Evolutionary conservation across 306 rosid species (phyloP), one percentile per base, ranked within the genome.

Genomic region (Potentilla sterilis): DNA sequence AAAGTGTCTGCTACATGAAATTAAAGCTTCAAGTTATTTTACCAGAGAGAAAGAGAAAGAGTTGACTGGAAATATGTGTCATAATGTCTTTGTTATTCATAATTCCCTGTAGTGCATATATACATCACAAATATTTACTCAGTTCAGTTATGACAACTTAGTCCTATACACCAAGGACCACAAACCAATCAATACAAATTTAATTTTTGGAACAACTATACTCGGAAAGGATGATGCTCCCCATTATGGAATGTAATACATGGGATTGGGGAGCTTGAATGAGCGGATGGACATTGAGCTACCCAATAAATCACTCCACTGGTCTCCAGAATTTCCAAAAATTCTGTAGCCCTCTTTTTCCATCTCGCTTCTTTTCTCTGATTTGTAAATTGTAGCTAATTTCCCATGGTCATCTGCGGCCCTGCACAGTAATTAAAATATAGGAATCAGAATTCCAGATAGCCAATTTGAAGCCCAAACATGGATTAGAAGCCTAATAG

Each of bases 241-340:
- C 51, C 3, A 16, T 80, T 78, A 94, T 22, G 88, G 75, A 35
- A 95, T 92, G 81, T 87, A 87, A 76, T 95, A 95, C 97, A 95
- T 92, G 16, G 98, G 97, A 84, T 95, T 95, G 5, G 98, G 97
- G 84, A 95, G 93, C 86, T 95, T 95, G 85, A 95, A 95, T 7
- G 97, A 92, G 24, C 97, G 89, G 75, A 67, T 49, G 44, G 97
- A 84, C 43, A 78, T 19, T 42, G 92, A 78, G 63, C 81, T 70
- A 47, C 97, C 97, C 76, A 95, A 58, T 75, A 95, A 77, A 83
- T 95, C 98, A 38, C 98, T 95, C 98, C 97, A 95, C 69, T 90
- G 97, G 73, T 95, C 98, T 65, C 98, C 98, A 37, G 97, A 92
- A 57, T 95, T 92, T 41, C 98, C 98, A 38, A 82, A 78, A 78